Evolutionary conservation across 2,329 filamentous ascomycete genomes (phyloP).

Genomic region (Chalara sp.): DNA sequence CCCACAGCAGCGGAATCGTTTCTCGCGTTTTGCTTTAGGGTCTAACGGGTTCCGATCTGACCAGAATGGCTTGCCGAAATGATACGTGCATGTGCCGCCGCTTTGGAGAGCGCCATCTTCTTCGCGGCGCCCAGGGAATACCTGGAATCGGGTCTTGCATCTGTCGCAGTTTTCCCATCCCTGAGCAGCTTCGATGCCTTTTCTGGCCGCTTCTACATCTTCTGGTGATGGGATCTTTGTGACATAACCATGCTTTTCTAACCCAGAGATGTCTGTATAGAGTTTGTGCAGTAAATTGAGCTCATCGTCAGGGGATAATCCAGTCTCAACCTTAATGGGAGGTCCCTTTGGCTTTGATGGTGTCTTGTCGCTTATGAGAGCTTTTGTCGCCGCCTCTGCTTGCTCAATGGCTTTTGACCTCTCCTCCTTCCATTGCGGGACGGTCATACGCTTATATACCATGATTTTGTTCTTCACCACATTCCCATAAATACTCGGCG

Average conservation of each 20-base stretch:
- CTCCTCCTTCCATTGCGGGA: constrained; percentile 65
- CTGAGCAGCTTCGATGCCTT: constrained; percentile 57
- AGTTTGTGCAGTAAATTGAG: constrained; percentile 55
- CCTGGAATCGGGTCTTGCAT: constrained; percentile 79
- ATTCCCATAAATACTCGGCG: constrained; percentile 69
- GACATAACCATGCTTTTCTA: constrained; percentile 73
- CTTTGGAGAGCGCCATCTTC: constrained; percentile 70
- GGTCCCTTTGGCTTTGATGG: constrained; percentile 28
- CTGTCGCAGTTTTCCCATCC: constrained; percentile 88
- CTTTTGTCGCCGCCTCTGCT: constrained; percentile 23
- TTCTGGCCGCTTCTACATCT: constrained; percentile 59
- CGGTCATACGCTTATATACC: constrained; percentile 66
- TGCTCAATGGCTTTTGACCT: constrained; percentile 38
- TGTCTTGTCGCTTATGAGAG: constrained; percentile 26
- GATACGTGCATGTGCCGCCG: constrained; percentile 73
- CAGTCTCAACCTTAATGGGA: constrained; percentile 57
- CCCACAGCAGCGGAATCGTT: constrained; percentile 73
- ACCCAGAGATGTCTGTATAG: constrained; percentile 52
- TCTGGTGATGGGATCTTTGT: constrained; percentile 55
- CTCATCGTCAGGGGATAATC: constrained; percentile 62
- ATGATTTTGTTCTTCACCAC: constrained; percentile 77
- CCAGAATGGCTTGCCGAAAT: constrained; percentile 65
- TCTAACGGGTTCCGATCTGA: constrained; percentile 43
- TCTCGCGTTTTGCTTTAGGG: constrained; percentile 48
- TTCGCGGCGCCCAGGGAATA: constrained; percentile 78